Conservation (phyloP, 306 rosid genomes). For the Malus orientalis region DNA sequence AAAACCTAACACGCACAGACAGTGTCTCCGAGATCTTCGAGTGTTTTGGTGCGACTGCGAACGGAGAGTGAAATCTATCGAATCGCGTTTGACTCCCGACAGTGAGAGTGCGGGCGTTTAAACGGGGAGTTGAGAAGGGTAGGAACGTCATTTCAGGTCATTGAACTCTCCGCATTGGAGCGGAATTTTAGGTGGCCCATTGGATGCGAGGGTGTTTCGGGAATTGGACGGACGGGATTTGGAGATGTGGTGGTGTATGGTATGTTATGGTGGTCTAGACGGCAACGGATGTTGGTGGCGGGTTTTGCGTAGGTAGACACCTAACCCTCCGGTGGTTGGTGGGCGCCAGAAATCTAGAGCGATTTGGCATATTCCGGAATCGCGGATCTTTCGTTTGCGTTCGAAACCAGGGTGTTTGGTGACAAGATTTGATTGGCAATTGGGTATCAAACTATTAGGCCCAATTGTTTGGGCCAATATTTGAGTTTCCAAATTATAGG, state of each 20-base stretch:
- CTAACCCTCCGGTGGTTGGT: constrained; percentile 19
- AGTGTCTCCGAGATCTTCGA: neutral
- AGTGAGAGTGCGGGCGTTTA: neutral
- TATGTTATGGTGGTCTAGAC: neutral
- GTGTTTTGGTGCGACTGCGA: constrained; percentile 2
- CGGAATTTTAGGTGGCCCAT: neutral
- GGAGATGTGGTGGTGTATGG: neutral
- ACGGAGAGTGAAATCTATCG: constrained; percentile 14
- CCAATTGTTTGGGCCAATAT: neutral
- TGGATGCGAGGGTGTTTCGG: neutral
- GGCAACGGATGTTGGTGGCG: neutral
- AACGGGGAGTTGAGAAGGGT: constrained; percentile 1
- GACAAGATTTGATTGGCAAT: neutral
- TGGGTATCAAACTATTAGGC: neutral
- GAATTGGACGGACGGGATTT: neutral
- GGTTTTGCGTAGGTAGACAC: neutral
- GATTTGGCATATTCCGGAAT: constrained; percentile 4
- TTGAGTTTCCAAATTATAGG: neutral
- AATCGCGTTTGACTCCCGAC: neutral
- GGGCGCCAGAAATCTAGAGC: neutral
- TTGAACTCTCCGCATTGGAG: constrained; percentile 20
- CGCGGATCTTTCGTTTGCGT: neutral
- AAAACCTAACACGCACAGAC: neutral
- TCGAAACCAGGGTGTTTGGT: neutral
- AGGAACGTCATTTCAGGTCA: neutral